Conservation (phyloP, 371 early-diverging fungal genomes). For the Syncephalastrum contaminatum region DNA sequence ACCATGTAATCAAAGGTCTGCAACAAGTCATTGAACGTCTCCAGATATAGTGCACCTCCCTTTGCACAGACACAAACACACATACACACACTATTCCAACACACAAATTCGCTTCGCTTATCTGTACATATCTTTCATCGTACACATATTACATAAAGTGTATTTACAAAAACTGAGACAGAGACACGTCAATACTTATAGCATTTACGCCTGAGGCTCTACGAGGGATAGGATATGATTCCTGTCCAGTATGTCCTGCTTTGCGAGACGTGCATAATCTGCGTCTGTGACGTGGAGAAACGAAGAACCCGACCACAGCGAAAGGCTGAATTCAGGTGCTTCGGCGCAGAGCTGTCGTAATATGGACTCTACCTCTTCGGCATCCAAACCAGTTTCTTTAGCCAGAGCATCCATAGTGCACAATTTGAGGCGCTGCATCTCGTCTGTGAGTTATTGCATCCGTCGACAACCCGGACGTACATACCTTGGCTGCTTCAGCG, state of each 20-base stretch:
- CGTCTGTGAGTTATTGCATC: neutral
- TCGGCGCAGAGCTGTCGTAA: conserved; percentile 11
- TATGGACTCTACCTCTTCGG: conserved; percentile 14
- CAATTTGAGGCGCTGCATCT: conserved; percentile 8
- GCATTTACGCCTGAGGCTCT: too few species aligned
- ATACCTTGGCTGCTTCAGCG: conserved; percentile 30
- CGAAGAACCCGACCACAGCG: conserved; percentile 16
- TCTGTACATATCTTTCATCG: too few species aligned
- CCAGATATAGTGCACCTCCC: neutral
- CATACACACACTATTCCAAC: too few species aligned
- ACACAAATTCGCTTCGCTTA: too few species aligned
- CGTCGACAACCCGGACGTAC: neutral
- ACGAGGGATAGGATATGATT: too few species aligned
- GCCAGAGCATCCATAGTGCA: conserved; percentile 12
- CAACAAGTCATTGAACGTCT: conserved; percentile 15
- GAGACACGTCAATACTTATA: too few species aligned
- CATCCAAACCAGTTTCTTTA: conserved; percentile 4
- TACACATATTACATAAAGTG: too few species aligned
- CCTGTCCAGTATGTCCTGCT: conserved; percentile 7
- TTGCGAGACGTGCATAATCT: conserved; percentile 14
- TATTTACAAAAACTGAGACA: too few species aligned
- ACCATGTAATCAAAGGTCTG: conserved; percentile 21
- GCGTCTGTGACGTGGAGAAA: conserved; percentile 16
- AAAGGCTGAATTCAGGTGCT: conserved; percentile 14
- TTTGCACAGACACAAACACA: neutral